A percentile compares a stretch with the other conserved stretches of the same genome.
These are phyloP conservation scores for Lasiodiplodia theobromae DNA, from an alignment of 2,329 filamentous ascomycete genomes.

Conservation along the genomic window DNA sequence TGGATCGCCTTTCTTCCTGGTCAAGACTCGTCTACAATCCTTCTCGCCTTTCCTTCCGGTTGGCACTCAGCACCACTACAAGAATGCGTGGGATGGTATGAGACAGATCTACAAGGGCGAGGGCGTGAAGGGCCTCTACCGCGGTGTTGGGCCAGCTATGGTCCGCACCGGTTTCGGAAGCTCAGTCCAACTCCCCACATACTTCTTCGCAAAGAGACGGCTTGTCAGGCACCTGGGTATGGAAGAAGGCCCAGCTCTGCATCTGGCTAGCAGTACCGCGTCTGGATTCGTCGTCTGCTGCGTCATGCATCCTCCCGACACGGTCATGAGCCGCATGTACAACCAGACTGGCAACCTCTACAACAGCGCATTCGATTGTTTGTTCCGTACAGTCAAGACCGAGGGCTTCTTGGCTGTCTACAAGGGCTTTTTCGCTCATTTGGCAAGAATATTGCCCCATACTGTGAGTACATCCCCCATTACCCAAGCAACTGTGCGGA, in stretches of 20 bases:
- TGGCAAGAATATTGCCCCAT: conserved; percentile 92
- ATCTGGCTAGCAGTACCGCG: conserved; percentile 84
- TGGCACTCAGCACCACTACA: conserved; percentile 95
- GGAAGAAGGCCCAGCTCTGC: conserved; percentile 87
- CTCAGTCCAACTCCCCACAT: conserved; percentile 94
- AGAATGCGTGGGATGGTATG: conserved; percentile 83
- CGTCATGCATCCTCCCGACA: conserved; percentile 98
- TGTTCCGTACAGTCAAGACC: conserved; percentile 87
- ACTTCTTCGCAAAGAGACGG: conserved; percentile 94
- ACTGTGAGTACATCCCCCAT: conserved; percentile 61
- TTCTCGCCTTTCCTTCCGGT: conserved; percentile 92
- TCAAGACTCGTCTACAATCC: conserved; percentile 95
- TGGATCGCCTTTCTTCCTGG: conserved; percentile 95
- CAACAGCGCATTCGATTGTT: conserved; percentile 87
- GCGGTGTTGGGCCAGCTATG: conserved; percentile 92
- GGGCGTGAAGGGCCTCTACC: conserved; percentile 82
- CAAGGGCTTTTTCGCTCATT: conserved; percentile 95
- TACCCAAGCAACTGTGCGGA: not conserved
- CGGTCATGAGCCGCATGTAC: conserved; percentile 98
- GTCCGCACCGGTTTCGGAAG: conserved; percentile 94
- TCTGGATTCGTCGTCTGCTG: conserved; percentile 97
- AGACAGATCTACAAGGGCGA: conserved; percentile 78
- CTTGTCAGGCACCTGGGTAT: conserved; percentile 83
- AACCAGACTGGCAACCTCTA: conserved; percentile 99
- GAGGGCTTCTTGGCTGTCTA: conserved; percentile 94